Evolutionary conservation across 331 rosid species (phyloP), one percentile per base, ranked within the genome.

Genomic region (Pyracantha coccinea): DNA sequence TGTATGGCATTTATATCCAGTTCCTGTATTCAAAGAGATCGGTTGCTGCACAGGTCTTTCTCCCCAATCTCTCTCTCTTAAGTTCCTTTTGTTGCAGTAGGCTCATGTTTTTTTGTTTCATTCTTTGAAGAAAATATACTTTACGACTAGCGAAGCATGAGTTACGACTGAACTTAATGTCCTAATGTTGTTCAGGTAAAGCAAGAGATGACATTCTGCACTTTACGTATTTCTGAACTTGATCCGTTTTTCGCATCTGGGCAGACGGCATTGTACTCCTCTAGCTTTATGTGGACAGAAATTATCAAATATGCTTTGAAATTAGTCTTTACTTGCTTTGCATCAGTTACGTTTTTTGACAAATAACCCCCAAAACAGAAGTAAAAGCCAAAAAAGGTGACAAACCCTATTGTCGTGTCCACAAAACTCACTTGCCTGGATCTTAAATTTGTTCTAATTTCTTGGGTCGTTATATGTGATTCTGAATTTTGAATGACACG

Each of bases 101-200:
- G 28, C 33, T 9, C 21, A 29, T 23, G 44, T 79, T 32, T 12
- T 33, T 60, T n/a, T n/a, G n/a, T n/a, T n/a, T n/a, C n/a, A 76
- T 74, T 57, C 23, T 20, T 75, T n/a, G 38, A 25, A 32, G 63
- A 75, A 76, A 44, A 20, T 9, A 69, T 23, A 31, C 13, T 17
- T 45, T 41, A 24, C 69, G 27, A 76, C 72, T 54, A 19, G 35
- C 57, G 71, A 15, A 11, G 98, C 98, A 16, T 93, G 87, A 87
- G 33, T 33, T 38, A 57, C 16, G 25, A 23, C 33, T 33, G 54
- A 71, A 35, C 50, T 60, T 31, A 15, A n/a, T n/a, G 65, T 8
- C 25, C 52, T 54, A 3, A 12, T 27, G 41, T 53, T 70, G 45
- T 53, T n/a, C 45, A 19, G 63, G 74, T 70, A 28, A 28, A 29